Base-by-base conservation (phyloP, 192 early-diverging fungal species). In the Chytriomyces confervae region DNA sequence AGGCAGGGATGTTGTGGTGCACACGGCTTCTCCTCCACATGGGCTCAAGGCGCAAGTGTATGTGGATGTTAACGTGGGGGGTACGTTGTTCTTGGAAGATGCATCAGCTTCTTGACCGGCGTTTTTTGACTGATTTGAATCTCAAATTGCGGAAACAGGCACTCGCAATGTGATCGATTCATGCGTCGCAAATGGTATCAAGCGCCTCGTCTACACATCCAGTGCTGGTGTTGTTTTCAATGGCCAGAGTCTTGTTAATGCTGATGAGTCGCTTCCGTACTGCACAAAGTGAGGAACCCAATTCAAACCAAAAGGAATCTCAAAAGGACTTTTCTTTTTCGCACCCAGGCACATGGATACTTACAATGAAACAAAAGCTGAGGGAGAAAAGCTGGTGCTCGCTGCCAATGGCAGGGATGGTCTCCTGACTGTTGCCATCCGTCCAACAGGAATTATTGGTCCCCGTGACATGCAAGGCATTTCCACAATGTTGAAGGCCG, bases 381-480 rank as follows among this genome's bases (percentile, higher is more conserved):
- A 80, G 20, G 92, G 86, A 43, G 97, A 98, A 78, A 87, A 87
- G 72, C 81, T 95, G 69, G 89, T 97, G 7, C 74, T 97, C 7
- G 86, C 86, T 49, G 84, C 93, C 47, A 95, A 97, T 74, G 90
- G 89, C 43, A 77, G 84, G 43, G 74, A 73, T 0, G 85, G 83
- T 4, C 62, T 98, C 50, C 80, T 87, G 18, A 97, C 96, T 13
- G 90, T 91, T 43, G 85, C 92, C 1, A 77, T 98, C 5, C 88
- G 97, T 7, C 97, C 97, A 1, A 93, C 93, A 43, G 95, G 92
- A 4, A 97, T 98, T 63, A 97, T 96, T 83, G 97, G 97, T 0
- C 96, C 97, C 23, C 80, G 83, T 2, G 87, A 88, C 63, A 75
- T 69, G 51, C 86, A 88, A 49, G 81, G 76, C 18, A 60, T 62